phyloP scores from a whole-genome alignment of 148 eudicot species.

The Spergularia marina region DNA sequence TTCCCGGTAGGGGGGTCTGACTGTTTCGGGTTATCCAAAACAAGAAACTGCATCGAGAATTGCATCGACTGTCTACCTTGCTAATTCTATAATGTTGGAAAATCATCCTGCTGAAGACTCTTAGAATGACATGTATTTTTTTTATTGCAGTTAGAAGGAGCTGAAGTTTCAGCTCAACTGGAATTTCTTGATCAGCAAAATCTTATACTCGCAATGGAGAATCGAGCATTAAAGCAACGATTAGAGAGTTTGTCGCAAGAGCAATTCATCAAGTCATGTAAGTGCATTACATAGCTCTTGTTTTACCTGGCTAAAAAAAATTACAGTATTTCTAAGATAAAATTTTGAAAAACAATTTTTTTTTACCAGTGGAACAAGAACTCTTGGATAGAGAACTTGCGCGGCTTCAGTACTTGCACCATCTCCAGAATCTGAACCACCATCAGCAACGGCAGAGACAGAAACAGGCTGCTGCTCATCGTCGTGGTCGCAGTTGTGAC shows the following conservation, averaged over 20 bases:
- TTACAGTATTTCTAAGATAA: background rate
- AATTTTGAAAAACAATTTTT: background rate
- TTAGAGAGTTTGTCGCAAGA: constrained; percentile 65
- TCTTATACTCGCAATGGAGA: constrained; percentile 71
- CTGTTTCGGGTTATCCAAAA: no score
- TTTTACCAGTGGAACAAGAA: constrained; percentile 76
- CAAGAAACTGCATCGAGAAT: no score
- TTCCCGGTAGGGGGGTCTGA: no score
- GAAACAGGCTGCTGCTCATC: constrained; percentile 37
- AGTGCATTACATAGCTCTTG: constrained; percentile 17
- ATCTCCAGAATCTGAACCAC: constrained; percentile 46
- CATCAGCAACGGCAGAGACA: constrained; percentile 44
- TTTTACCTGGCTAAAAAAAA: no score
- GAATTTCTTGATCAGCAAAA: constrained; percentile 80
- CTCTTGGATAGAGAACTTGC: constrained; percentile 64
- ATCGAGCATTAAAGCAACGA: constrained; percentile 63
- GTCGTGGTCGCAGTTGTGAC: constrained; percentile 54
- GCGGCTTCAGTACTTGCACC: constrained; percentile 61
- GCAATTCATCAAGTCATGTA: constrained; percentile 61
- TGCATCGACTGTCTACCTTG: no score
- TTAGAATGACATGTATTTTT: background rate
- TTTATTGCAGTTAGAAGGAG: constrained; percentile 50
- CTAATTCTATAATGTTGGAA: no score
- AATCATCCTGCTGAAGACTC: no score
- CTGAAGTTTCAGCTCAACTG: constrained; percentile 56